Percentiles rank a stretch among this genome's conserved stretches.
These are phyloP conservation scores for Aureobasidium subglaciale DNA, from an alignment of 2,329 filamentous ascomycete species.

Conservation along the genomic window DNA sequence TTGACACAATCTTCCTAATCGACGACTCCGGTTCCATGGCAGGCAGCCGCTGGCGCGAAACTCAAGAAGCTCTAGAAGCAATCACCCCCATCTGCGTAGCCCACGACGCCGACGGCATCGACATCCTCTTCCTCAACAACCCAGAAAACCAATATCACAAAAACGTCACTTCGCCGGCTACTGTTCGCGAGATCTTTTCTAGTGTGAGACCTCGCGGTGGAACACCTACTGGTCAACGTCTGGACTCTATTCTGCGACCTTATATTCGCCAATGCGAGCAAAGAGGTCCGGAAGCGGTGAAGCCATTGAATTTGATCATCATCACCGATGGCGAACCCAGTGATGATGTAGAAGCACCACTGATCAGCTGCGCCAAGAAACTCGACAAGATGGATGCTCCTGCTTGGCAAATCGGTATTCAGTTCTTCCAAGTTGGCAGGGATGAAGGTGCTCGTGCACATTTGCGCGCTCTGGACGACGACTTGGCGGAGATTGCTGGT, in stretches of 20 bases:
- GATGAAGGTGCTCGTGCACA: conserved; percentile 59
- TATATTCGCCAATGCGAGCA: conserved; percentile 56
- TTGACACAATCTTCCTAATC: conserved; percentile 85
- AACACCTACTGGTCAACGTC: conserved; percentile 68
- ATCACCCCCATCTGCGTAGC: conserved; percentile 77
- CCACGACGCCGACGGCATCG: conserved; percentile 77
- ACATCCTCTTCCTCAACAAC: conserved; percentile 86
- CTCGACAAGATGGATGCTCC: conserved; percentile 65
- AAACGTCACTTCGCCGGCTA: conserved; percentile 52
- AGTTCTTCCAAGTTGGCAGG: conserved; percentile 90
- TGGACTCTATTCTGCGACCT: conserved; percentile 63
- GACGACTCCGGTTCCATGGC: conserved; percentile 89
- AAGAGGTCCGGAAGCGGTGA: conserved; percentile 41
- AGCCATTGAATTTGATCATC: conserved; percentile 84
- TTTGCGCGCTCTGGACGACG: conserved; percentile 69
- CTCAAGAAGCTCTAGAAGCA: conserved; percentile 57
- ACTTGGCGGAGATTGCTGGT: conserved; percentile 47
- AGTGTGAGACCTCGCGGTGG: conserved; percentile 55
- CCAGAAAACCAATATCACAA: conserved; percentile 52
- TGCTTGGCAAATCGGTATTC: conserved; percentile 78
- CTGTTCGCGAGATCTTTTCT: conserved; percentile 65
- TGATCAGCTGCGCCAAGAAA: conserved; percentile 60
- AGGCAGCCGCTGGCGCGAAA: conserved; percentile 69
- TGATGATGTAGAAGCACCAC: conserved; percentile 68
- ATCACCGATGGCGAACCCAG: conserved; percentile 81